These are phyloP conservation scores for Hypoxylon sp. DNA, from an alignment of 2,329 filamentous ascomycete genomes.

Conservation along the genomic window DNA sequence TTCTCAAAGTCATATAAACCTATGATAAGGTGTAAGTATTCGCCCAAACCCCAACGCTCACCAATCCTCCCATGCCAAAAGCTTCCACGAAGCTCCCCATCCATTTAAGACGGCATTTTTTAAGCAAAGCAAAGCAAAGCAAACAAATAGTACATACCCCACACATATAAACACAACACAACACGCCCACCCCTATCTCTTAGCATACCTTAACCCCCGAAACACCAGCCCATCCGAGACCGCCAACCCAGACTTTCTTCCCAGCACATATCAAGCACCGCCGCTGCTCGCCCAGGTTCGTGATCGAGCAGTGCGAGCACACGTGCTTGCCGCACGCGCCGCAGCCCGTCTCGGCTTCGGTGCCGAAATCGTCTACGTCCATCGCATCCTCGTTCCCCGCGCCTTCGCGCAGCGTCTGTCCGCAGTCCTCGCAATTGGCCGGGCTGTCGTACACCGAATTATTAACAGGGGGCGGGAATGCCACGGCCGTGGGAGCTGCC, in stretches of 20 bases:
- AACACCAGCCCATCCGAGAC: conserved; percentile 36
- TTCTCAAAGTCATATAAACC: neutral
- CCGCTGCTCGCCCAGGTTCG: conserved; percentile 68
- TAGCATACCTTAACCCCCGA: conserved; percentile 28
- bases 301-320: conserved; percentile 72
- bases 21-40: neutral
- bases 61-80: conserved; percentile 7
- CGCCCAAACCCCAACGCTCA: conserved; percentile 13
- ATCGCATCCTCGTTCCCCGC: conserved; percentile 56
- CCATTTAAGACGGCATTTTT: neutral
- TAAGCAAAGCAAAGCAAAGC: neutral
- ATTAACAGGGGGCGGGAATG: conserved; percentile 35
- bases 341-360: conserved; percentile 60
- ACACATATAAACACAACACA: neutral
- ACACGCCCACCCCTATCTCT: neutral
- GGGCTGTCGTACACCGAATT: conserved; percentile 47
- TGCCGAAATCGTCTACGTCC: conserved; percentile 58
- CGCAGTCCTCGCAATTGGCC: conserved; percentile 70
- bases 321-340: conserved; percentile 68
- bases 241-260: conserved; percentile 48
- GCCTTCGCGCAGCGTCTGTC: conserved; percentile 49
- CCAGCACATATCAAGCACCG: conserved; percentile 69
- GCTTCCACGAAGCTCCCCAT: conserved; percentile 4
- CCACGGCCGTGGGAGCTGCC: conserved; percentile 51
- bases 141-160: neutral